A percentile compares a stretch with the other conserved stretches of the same genome.
These are phyloP conservation scores for Colletotrichum gloeosporioides DNA, from an alignment of 2,329 filamentous ascomycete genomes.

Conservation along the genomic window DNA sequence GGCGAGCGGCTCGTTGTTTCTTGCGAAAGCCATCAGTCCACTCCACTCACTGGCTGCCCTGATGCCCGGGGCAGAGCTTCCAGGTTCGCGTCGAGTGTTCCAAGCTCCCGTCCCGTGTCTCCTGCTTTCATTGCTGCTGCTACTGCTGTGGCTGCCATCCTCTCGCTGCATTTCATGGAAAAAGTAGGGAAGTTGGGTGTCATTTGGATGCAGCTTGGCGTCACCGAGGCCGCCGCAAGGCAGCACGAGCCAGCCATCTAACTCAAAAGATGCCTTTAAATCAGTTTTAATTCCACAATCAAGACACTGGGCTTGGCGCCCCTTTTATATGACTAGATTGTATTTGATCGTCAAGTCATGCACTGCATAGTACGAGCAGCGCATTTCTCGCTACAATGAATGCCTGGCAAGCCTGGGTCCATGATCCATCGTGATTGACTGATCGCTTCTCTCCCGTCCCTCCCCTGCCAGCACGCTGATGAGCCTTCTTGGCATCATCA, in stretches of 20 bases:
- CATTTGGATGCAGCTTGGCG: background rate
- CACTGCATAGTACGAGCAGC: background rate
- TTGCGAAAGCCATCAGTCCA: background rate
- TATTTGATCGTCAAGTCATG: background rate
- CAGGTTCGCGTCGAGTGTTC: background rate
- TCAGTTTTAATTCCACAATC: background rate
- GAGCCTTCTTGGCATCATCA: background rate
- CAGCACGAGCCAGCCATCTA: background rate
- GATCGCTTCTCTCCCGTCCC: background rate
- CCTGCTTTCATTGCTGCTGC: background rate
- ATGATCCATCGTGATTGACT: background rate
- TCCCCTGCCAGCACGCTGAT: background rate
- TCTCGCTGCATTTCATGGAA: background rate
- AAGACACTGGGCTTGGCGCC: constrained; percentile 8
- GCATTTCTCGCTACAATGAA: background rate
- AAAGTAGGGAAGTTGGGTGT: background rate
- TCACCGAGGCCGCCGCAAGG: background rate
- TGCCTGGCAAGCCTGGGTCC: background rate
- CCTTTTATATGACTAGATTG: background rate
- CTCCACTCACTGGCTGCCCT: background rate
- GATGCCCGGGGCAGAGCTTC: background rate
- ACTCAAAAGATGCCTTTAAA: background rate
- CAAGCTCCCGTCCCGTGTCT: background rate
- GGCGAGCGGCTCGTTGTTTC: background rate
- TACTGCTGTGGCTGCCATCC: background rate